phyloP scores from a whole-genome alignment of 331 rosid genomes.

The Quercus tomentella region DNA sequence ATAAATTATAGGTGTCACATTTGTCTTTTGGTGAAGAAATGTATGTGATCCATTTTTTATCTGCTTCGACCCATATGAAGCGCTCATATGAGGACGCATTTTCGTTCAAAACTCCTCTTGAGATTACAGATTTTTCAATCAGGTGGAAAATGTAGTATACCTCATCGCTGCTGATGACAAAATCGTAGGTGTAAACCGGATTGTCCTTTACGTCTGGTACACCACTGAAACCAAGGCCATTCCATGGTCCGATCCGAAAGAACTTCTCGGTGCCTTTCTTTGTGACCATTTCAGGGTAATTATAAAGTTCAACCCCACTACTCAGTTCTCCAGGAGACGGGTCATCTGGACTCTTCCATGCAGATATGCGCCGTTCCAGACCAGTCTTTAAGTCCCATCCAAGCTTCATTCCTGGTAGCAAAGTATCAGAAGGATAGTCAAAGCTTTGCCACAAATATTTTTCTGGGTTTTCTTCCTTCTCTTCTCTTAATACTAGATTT shows the following conservation, averaged over 20 bases:
- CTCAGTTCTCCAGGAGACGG: no score
- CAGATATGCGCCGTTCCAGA: no score
- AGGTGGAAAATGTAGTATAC: conserved; percentile 3
- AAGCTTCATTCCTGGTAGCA: no score
- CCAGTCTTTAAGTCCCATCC: no score
- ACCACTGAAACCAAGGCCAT: conserved; percentile 19
- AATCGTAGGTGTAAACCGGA: conserved; percentile 3
- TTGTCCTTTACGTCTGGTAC: not conserved
- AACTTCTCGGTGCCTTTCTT: conserved; percentile 1
- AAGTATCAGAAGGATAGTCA: no score
- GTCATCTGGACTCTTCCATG: no score
- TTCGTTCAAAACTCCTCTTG: conserved; percentile 23
- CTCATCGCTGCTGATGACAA: conserved; percentile 24
- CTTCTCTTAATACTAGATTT: no score
- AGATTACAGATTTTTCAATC: not conserved
- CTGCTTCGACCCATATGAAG: conserved; percentile 28
- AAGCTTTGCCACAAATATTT: no score
- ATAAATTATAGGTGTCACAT: no score
- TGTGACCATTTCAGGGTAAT: conserved; percentile 1
- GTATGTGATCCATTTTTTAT: conserved; percentile 28
- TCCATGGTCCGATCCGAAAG: conserved; percentile 33
- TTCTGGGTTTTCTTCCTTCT: no score
- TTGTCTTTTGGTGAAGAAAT: conserved; percentile 25
- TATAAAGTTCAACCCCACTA: fast-evolving
- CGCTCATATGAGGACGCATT: not conserved